Evolutionary conservation across 208 protist genomes (phyloP).

Genomic region (Tetramitus jugosus): DNA sequence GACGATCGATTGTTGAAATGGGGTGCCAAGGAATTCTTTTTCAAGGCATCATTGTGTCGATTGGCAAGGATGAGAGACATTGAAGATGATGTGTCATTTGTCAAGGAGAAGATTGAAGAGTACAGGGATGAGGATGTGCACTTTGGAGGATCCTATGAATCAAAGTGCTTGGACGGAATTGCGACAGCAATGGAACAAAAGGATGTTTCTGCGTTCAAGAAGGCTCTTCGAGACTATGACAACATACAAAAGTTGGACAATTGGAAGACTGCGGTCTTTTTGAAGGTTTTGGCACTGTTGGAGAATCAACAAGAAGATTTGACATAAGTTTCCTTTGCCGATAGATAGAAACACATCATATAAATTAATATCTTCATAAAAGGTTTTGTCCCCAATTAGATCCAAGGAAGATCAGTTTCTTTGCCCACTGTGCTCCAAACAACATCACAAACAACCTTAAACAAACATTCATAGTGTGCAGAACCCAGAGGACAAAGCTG

Average conservation of each 20-base stretch:
- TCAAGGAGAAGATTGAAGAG: not conserved
- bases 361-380: no score
- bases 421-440: no score
- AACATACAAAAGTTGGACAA: not conserved
- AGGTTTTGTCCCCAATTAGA: no score
- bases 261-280: constrained; percentile 5
- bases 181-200: not conserved
- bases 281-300: constrained; percentile 2
- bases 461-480: no score
- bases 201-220: not conserved
- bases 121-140: constrained; percentile 15
- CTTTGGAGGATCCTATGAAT: constrained; percentile 7
- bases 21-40: constrained; percentile 66
- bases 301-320: not conserved
- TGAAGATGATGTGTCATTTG: not conserved
- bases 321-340: not conserved
- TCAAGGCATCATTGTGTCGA: constrained; percentile 63
- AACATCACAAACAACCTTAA: no score
- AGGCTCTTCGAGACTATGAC: not conserved
- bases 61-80: constrained; percentile 35
- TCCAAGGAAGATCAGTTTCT: no score
- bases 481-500: no score
- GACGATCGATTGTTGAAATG: constrained; percentile 54
- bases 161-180: not conserved
- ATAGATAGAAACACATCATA: no score